Conservation (phyloP, 23 red algal species). For the Gracilaria gracilis region DNA sequence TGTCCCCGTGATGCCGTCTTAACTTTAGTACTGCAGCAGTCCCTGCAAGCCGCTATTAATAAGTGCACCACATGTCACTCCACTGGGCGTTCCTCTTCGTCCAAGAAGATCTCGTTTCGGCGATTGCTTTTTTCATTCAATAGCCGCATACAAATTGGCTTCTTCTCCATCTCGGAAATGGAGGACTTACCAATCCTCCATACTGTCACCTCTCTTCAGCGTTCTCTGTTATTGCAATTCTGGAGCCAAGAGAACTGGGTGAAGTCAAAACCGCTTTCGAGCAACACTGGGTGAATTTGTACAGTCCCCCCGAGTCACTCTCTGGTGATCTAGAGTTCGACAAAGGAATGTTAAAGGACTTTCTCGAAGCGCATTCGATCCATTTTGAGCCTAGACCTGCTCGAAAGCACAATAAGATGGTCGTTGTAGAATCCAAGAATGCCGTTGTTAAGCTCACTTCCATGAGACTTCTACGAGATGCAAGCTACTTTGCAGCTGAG, state of each 20-base stretch:
- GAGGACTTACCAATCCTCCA: constrained; percentile 11
- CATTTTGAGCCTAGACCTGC: constrained; percentile 9
- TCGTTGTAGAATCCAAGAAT: constrained; percentile 44
- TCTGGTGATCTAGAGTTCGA: constrained; percentile 46
- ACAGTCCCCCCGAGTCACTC: neutral
- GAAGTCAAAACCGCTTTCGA: neutral
- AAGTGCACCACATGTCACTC: constrained; percentile 12
- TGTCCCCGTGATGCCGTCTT: neutral
- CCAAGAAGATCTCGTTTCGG: constrained; percentile 14
- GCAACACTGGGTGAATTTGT: constrained; percentile 32
- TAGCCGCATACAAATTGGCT: constrained; percentile 34
- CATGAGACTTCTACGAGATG: constrained; percentile 20
- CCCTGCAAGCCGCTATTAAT: neutral
- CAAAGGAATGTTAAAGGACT: constrained; percentile 18
- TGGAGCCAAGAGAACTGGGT: neutral
- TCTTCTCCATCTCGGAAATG: constrained; percentile 35
- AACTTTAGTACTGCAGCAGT: neutral
- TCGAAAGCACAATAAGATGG: constrained; percentile 48
- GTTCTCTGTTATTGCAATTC: neutral
- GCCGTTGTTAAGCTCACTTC: neutral
- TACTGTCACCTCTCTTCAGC: constrained; percentile 12
- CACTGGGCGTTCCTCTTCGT: neutral
- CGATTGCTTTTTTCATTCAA: constrained; percentile 36
- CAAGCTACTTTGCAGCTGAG: constrained; percentile 1
- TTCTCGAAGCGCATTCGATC: neutral